These are phyloP conservation scores for Cydonia oblonga DNA, from an alignment of 331 rosid genomes.

Conservation along the genomic window DNA sequence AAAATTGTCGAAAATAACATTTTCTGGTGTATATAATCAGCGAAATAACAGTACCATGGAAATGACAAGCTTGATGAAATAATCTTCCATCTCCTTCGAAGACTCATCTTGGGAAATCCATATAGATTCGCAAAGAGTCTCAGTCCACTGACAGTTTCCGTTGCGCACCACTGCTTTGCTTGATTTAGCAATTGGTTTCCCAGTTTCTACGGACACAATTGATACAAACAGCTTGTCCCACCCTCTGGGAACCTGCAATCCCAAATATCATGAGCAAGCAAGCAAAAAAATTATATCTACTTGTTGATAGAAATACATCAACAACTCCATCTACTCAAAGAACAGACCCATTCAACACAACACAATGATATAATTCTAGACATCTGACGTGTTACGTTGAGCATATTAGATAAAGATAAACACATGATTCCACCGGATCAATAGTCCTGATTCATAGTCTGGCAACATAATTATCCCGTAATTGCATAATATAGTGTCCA, in stretches of 20 bases:
- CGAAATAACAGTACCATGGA: slow-evolving; percentile 49
- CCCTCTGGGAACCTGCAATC: slow-evolving; percentile 73
- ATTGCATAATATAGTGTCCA: neutral
- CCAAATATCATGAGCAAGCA: neutral
- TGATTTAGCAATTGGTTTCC: slow-evolving; percentile 52
- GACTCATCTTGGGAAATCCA: slow-evolving; percentile 47
- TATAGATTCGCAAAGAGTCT: slow-evolving; percentile 45
- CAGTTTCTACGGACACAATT: slow-evolving; percentile 51
- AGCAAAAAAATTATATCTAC: neutral
- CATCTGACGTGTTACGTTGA: neutral
- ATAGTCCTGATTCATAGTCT: neutral
- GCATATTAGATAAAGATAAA: neutral
- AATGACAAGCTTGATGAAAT: slow-evolving; percentile 64
- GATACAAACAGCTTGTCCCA: slow-evolving; percentile 89
- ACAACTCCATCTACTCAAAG: neutral
- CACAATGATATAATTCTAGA: neutral
- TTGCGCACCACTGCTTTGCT: slow-evolving; percentile 57
- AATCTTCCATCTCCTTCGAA: slow-evolving; percentile 53
- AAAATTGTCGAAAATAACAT: neutral
- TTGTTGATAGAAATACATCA: neutral
- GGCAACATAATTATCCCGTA: neutral
- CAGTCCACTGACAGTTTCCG: slow-evolving; percentile 89
- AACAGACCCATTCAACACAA: neutral
- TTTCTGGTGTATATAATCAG: too few relatives aligned
- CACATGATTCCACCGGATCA: neutral